Base-by-base conservation (phyloP, 371 early-diverging fungal species). In the Nematocida major region DNA sequence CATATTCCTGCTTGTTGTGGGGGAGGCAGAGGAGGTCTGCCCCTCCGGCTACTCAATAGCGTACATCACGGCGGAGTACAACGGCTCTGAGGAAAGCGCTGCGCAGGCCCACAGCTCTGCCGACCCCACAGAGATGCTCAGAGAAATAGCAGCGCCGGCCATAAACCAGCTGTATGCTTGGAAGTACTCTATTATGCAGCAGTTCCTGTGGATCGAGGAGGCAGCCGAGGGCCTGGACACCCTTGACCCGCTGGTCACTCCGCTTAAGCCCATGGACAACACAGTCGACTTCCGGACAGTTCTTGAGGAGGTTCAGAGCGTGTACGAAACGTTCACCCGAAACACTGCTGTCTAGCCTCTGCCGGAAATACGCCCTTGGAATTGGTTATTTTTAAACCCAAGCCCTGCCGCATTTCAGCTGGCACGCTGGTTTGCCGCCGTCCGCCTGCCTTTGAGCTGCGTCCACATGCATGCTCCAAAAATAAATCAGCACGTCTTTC, bases 1-100 rank as follows among this genome's bases (percentile, higher is more conserved):
- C 51, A 80, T 86, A 9, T 86, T 86, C 79, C 59, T 82, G 13
- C 79, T 84, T 4, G 59, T 83, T 3, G 45, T 86, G 38, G 82
- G 83, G 18, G 20, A 66, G 28, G 68, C 69, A 32, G 84, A 82
- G 54, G 67, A 54, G 24, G 77, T 83, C 1, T 59, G 80, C 34
- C 83, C 84, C 32, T 67, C 68, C 26, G 84, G 82, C 26, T 86
- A 82, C 57, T 79, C 80, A 43, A 67, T 84, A 22, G 83, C 67
- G 2, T 83, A 83, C 49, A 80, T 86, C 26, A 83, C 82, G 13
- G 82, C 81, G 53, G 81, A 82, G 22, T 70, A 63, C 48, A 81
- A 82, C 36, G 78, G 73, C 0, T 28, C 59, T 3, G 48, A 57
- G 28, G 67, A 67, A 1, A 38, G 2, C 24, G 42, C 40, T 7